phyloP scores from a whole-genome alignment of 2,329 filamentous ascomycete species.

The Fusarium transvaalense region DNA sequence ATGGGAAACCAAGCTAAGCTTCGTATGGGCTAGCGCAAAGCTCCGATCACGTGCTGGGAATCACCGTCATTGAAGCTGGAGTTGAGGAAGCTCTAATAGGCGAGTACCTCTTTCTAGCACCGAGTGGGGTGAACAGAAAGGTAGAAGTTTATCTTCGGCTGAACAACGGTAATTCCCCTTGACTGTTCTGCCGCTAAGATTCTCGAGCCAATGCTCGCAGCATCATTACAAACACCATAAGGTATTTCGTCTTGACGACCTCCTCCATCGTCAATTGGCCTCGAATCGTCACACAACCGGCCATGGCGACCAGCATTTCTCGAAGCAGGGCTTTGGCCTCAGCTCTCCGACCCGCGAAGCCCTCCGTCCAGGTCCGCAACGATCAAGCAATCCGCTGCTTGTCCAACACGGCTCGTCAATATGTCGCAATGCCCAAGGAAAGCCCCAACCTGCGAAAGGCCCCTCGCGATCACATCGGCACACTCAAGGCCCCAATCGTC shows the following conservation, averaged over 20 bases:
- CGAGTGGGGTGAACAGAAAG: not conserved
- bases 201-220: slow-evolving; percentile 47
- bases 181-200: slow-evolving; percentile 41
- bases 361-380: slow-evolving; percentile 57
- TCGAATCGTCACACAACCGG: slow-evolving; percentile 52
- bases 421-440: slow-evolving; percentile 71
- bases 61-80: slow-evolving; percentile 14
- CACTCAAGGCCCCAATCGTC: slow-evolving; percentile 81
- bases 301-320: slow-evolving; percentile 72
- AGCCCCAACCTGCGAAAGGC: slow-evolving; percentile 76
- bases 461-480: slow-evolving; percentile 67
- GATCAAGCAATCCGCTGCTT: slow-evolving; percentile 62
- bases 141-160: slow-evolving; percentile 48
- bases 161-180: slow-evolving; percentile 47
- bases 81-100: slow-evolving; percentile 15
- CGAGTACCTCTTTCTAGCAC: slow-evolving; percentile 22
- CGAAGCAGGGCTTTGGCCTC: slow-evolving; percentile 68
- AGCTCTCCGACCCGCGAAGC: slow-evolving; percentile 66
- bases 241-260: slow-evolving; percentile 46
- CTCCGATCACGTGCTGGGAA: slow-evolving; percentile 41
- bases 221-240: slow-evolving; percentile 51
- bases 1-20: slow-evolving; percentile 45
- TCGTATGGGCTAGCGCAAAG: slow-evolving; percentile 28
- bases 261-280: slow-evolving; percentile 60
- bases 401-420: slow-evolving; percentile 61